These are phyloP conservation scores for Candida odintsovae DNA, from an alignment of 805 yeast genomes.

Conservation along the genomic window DNA sequence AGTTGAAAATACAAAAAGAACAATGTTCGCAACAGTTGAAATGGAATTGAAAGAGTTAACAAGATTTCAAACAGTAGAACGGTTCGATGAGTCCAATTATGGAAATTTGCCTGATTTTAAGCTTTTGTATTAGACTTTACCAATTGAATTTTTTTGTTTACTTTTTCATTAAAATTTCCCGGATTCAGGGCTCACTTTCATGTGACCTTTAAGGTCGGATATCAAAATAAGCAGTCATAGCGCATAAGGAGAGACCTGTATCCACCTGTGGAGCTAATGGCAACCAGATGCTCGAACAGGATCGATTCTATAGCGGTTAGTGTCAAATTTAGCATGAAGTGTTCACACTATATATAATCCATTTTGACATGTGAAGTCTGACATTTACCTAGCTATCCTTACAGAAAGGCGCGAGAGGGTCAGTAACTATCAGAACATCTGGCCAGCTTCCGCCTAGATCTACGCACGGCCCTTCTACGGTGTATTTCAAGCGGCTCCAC, in stretches of 20 bases:
- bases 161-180: neutral
- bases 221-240: no score
- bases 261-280: no score
- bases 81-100: neutral
- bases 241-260: no score
- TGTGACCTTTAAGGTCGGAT: no score
- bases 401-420: no score
- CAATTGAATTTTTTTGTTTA: neutral
- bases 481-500: neutral
- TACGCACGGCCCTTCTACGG: no score
- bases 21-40: neutral
- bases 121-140: no score
- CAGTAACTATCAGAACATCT: neutral
- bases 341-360: no score
- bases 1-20: neutral
- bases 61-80: neutral
- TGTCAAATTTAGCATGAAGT: no score
- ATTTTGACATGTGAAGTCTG: neutral
- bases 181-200: no score
- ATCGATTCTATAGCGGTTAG: no score
- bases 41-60: neutral
- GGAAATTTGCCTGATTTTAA: neutral
- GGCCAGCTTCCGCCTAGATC: neutral
- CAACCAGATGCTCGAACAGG: no score
- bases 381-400: neutral